Conservation (phyloP, 73 alveolate genomes). For the Symbiodinium natans region DNA sequence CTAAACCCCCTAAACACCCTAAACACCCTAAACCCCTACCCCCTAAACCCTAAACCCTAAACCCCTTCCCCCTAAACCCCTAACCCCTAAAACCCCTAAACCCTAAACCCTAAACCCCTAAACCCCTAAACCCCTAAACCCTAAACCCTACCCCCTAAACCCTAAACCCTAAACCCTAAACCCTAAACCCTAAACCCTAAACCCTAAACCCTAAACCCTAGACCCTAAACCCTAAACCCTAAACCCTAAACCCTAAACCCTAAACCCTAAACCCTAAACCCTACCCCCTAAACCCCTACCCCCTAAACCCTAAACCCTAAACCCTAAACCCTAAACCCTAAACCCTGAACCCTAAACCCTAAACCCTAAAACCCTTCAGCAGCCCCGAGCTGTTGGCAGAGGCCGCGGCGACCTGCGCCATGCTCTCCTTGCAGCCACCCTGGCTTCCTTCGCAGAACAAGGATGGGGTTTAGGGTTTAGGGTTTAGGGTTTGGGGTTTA, state of each 20-base stretch:
- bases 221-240: background rate
- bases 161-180: background rate
- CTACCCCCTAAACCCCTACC: background rate
- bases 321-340: background rate
- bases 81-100: no score
- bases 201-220: background rate
- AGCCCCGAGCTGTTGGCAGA: background rate
- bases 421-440: slow-evolving; percentile 62
- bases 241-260: background rate
- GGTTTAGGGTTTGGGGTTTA: background rate
- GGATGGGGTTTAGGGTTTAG: background rate
- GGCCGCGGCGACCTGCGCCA: slow-evolving; percentile 68
- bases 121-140: no score
- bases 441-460: slow-evolving; percentile 56
- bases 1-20: no score
- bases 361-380: background rate
- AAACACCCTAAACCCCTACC: no score
- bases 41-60: no score
- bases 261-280: background rate
- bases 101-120: no score
- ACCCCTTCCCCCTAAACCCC: no score
- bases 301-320: background rate
- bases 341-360: background rate
- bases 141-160: no score
- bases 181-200: background rate